Conservation (phyloP, 1,284 basidiomycete genomes). For the Rhodotorula sp. region DNA sequence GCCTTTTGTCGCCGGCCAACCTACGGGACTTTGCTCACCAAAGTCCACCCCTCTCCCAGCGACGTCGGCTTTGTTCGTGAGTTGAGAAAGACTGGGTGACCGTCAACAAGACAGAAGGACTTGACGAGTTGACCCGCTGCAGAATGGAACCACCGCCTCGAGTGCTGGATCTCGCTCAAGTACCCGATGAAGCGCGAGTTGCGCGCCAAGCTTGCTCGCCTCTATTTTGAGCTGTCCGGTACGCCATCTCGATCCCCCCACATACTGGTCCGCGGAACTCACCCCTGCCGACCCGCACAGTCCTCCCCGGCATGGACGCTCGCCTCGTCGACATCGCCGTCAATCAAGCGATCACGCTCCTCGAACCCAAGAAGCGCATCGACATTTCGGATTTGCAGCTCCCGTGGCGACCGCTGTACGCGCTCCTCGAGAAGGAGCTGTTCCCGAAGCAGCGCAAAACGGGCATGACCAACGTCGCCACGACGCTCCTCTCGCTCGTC, state of each 20-base stretch:
- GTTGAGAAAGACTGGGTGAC: background rate
- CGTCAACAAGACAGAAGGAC: background rate
- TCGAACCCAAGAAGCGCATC: constrained; percentile 71
- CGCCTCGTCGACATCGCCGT: constrained; percentile 68
- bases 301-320: constrained; percentile 70
- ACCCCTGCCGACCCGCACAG: constrained; percentile 45
- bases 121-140: constrained; percentile 42
- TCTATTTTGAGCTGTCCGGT: constrained; percentile 76
- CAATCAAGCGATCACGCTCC: constrained; percentile 67
- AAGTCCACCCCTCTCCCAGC: constrained; percentile 7
- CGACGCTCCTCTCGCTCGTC: constrained; percentile 80
- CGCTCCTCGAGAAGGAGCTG: constrained; percentile 73
- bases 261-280: too few species aligned
- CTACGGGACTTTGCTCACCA: constrained; percentile 57
- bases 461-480: constrained; percentile 76
- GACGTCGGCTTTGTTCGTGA: constrained; percentile 43
- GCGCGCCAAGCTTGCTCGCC: constrained; percentile 69
- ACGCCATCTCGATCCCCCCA: constrained; percentile 7
- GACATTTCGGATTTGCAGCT: constrained; percentile 77
- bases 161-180: constrained; percentile 71
- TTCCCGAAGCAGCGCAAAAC: constrained; percentile 80
- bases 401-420: constrained; percentile 82
- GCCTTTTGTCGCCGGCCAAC: constrained; percentile 61
- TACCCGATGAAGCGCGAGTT: constrained; percentile 80
- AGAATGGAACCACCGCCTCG: constrained; percentile 56